A percentile compares a stretch with the other conserved stretches of the same genome.
phyloP scores from a whole-genome alignment of 352 stramenopile genomes.

The Phytopythium helicoides region DNA sequence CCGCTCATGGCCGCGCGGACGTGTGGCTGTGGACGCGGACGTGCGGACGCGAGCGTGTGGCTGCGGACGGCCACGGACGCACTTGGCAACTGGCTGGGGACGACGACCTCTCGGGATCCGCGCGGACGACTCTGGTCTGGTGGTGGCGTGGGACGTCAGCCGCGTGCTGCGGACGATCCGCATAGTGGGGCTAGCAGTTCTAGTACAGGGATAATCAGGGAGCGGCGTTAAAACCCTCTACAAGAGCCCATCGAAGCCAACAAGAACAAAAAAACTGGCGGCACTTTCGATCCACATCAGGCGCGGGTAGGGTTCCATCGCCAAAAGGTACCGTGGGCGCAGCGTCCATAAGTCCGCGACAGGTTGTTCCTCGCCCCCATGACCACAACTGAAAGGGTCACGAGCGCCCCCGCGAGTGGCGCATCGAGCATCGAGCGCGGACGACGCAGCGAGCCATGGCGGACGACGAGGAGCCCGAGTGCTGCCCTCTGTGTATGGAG shows the following conservation, averaged over 20 bases:
- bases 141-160: no score
- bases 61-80: no score
- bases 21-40: slow-evolving; percentile 4
- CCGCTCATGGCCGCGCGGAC: slow-evolving; percentile 29
- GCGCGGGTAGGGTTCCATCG: no score
- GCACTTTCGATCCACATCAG: no score
- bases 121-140: no score
- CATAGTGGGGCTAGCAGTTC: slow-evolving; percentile 15
- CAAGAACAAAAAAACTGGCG: not conserved
- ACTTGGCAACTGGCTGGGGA: slow-evolving; percentile 3
- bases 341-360: no score
- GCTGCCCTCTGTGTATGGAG: slow-evolving; percentile 98
- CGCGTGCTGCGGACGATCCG: no score
- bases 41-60: slow-evolving; percentile 9
- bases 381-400: slow-evolving; percentile 50
- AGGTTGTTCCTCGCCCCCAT: not conserved
- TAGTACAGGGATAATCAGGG: slow-evolving; percentile 8
- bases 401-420: slow-evolving; percentile 5
- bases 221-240: not conserved
- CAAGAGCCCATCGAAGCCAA: no score
- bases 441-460: slow-evolving; percentile 29
- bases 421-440: not conserved
- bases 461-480: slow-evolving; percentile 83
- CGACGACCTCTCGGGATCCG: not conserved
- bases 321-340: not conserved